These are phyloP conservation scores for Termitomyces sp. DNA, from an alignment of 768 basidiomycete genomes.

Conservation along the genomic window DNA sequence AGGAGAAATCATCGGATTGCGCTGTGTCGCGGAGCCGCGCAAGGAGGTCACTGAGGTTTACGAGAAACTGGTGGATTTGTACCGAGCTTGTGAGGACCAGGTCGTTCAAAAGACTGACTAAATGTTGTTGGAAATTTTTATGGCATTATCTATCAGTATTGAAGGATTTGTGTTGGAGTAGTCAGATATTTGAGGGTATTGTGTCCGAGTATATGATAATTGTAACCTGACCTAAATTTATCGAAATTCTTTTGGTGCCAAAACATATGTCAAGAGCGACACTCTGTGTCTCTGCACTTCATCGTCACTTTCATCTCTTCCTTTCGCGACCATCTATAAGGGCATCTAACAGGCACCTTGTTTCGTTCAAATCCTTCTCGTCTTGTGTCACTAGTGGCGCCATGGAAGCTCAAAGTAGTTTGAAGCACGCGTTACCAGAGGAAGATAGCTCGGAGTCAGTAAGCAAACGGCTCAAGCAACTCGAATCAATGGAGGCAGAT, in stretches of 20 bases:
- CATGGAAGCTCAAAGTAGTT: constrained; percentile 9
- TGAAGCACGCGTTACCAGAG: constrained; percentile 11
- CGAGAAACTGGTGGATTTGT: constrained; percentile 46
- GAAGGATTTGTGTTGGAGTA: not conserved
- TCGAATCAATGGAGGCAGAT: constrained; percentile 1
- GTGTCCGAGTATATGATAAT: too few relatives aligned
- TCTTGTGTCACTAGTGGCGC: not conserved
- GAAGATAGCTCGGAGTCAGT: constrained; percentile 1
- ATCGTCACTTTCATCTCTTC: not conserved
- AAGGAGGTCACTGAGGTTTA: constrained; percentile 45
- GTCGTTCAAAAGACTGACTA: constrained; percentile 28
- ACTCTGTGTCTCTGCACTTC: constrained; percentile 1
- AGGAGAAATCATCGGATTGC: constrained; percentile 47
- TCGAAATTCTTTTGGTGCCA: not conserved
- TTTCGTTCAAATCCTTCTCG: not conserved
- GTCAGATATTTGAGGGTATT: not conserved
- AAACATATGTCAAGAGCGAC: constrained; percentile 12
- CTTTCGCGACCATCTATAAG: not conserved
- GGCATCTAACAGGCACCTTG: not conserved
- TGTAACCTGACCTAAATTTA: not conserved
- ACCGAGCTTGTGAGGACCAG: constrained; percentile 54
- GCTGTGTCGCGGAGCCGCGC: constrained; percentile 59
- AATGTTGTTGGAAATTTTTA: not conserved
- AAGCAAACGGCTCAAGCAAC: constrained; percentile 10
- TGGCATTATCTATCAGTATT: not conserved